Percentiles rank a stretch among this genome's conserved stretches.
Evolutionary conservation across 2,329 filamentous ascomycete species (phyloP).

Genomic region (Apiospora saccharicola): DNA sequence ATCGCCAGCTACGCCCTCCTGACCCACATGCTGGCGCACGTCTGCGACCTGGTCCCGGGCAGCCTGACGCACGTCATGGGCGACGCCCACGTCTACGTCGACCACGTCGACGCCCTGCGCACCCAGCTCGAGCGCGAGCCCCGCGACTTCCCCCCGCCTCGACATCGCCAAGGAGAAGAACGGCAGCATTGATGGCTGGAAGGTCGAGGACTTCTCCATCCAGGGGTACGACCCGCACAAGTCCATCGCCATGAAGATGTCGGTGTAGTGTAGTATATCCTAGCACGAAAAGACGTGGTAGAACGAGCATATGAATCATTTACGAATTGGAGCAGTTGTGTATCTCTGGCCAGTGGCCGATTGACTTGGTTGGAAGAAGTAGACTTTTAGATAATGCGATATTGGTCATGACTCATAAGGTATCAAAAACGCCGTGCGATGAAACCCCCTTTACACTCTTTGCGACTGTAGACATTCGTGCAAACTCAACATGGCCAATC

Average conservation of each 20-base stretch:
- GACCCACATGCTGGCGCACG: constrained; percentile 93
- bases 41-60: constrained; percentile 83
- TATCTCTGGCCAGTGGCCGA: too few relatives aligned
- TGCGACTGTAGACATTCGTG: background rate
- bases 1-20: constrained; percentile 94
- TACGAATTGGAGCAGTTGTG: background rate
- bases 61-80: constrained; percentile 96
- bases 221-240: constrained; percentile 91
- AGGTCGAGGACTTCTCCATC: constrained; percentile 84
- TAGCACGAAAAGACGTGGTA: background rate
- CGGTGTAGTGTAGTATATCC: constrained; percentile 73
- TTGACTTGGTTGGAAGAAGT: background rate
- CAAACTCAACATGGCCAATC: constrained; percentile 1
- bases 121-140: constrained; percentile 84
- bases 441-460: background rate
- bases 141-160: constrained; percentile 80
- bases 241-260: constrained; percentile 98
- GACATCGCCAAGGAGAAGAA: constrained; percentile 73
- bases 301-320: background rate
- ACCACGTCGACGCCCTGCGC: constrained; percentile 88
- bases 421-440: constrained; percentile 14
- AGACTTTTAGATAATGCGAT: constrained; percentile 9
- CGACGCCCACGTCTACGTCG: constrained; percentile 94
- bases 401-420: constrained; percentile 12
- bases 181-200: constrained; percentile 89